Evolutionary conservation across 129 eudicot species (phyloP).

Genomic region (Flaveria brownii): DNA sequence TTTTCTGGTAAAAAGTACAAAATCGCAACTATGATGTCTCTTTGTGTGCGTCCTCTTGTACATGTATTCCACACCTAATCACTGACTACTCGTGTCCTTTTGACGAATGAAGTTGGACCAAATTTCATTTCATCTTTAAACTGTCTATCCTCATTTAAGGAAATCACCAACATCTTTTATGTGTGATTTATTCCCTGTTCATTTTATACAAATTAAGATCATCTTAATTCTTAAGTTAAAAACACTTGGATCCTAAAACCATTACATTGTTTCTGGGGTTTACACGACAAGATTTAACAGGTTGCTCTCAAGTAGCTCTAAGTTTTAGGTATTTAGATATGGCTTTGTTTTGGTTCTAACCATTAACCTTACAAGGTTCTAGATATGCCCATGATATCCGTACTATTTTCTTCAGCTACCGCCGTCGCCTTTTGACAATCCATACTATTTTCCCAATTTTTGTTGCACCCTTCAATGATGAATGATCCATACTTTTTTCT

Average conservation of each 20-base stretch:
- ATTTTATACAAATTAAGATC: not conserved
- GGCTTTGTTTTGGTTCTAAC: not conserved
- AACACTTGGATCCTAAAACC: not conserved
- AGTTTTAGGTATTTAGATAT: not conserved
- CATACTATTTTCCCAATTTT: too few relatives aligned
- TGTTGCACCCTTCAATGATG: too few relatives aligned
- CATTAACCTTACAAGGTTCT: not conserved
- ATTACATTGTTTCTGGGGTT: not conserved
- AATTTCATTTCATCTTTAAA: not conserved
- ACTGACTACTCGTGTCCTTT: not conserved
- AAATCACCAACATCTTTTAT: not conserved
- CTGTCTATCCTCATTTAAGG: not conserved
- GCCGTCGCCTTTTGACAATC: too few relatives aligned
- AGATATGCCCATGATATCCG: not conserved
- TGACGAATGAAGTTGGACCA: not conserved
- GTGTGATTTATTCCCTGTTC: not conserved
- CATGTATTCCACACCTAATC: not conserved
- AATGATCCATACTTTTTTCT: not conserved
- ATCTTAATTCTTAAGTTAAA: not conserved
- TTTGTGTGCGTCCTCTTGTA: not conserved
- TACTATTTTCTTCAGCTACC: not conserved
- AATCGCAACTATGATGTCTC: not conserved
- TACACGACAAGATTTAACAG: not conserved
- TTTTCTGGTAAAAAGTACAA: slow-evolving; percentile 7
- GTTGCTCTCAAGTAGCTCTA: not conserved